Conservation (phyloP, 768 basidiomycete species). For the Mycena maculata region DNA sequence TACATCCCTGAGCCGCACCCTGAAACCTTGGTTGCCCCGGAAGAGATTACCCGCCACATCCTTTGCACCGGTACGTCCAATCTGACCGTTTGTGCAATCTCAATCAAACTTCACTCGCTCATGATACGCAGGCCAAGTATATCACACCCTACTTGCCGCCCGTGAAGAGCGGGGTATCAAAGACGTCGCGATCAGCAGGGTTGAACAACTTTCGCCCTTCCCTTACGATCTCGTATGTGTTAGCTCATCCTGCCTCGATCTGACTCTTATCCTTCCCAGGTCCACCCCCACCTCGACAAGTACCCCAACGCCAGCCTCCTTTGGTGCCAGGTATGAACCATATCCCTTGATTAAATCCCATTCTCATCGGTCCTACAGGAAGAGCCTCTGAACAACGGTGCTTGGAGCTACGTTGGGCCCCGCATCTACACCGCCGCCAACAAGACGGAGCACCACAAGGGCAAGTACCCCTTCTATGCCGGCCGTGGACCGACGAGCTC, state of each 20-base stretch:
- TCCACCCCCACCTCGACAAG: constrained; percentile 94
- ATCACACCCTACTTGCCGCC: constrained; percentile 88
- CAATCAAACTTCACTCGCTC: constrained; percentile 1
- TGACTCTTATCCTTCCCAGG: constrained; percentile 51
- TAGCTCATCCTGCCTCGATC: neutral
- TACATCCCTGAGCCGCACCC: constrained; percentile 89
- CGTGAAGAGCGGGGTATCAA: constrained; percentile 92
- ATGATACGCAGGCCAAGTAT: constrained; percentile 83
- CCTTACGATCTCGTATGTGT: constrained; percentile 89
- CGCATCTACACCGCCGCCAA: constrained; percentile 94
- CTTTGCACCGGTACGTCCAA: constrained; percentile 76
- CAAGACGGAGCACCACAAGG: constrained; percentile 89
- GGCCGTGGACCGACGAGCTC: constrained; percentile 94
- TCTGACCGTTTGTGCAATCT: neutral
- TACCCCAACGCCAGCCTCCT: constrained; percentile 95
- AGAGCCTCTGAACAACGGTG: constrained; percentile 97
- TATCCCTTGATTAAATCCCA: neutral
- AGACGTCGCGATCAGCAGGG: constrained; percentile 91
- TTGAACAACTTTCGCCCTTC: constrained; percentile 97
- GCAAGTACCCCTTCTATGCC: constrained; percentile 92
- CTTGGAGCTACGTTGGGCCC: constrained; percentile 96
- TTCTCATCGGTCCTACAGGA: constrained; percentile 58
- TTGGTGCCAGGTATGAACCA: constrained; percentile 84
- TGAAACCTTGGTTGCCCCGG: constrained; percentile 78
- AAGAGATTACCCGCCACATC: constrained; percentile 92